Evolutionary conservation across 2,329 filamentous ascomycete genomes (phyloP).

Genomic region (Fusarium duplospermum): DNA sequence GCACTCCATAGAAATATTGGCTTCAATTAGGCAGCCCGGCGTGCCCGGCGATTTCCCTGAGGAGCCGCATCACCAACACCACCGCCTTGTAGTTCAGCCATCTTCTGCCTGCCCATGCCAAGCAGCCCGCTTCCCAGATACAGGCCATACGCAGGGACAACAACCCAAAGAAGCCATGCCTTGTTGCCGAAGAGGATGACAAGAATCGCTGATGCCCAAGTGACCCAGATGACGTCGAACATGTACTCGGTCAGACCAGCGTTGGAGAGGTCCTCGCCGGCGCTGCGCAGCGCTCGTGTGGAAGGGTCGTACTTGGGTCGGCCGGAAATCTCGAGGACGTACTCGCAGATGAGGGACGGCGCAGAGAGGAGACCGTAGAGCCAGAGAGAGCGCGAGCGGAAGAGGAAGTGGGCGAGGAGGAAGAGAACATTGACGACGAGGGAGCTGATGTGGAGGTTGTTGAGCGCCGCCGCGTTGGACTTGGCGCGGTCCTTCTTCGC

Average conservation of each 20-base stretch:
- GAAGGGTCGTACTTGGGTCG: constrained; percentile 78
- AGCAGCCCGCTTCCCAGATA: constrained; percentile 67
- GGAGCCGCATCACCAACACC: constrained; percentile 50
- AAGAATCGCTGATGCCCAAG: constrained; percentile 80
- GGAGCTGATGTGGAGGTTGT: constrained; percentile 83
- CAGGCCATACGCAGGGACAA: constrained; percentile 66
- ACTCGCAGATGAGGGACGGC: constrained; percentile 83
- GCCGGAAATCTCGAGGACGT: constrained; percentile 85
- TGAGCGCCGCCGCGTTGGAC: constrained; percentile 81
- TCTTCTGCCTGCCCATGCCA: constrained; percentile 63
- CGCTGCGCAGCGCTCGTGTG: constrained; percentile 74
- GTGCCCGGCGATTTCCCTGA: constrained; percentile 64
- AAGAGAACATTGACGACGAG: constrained; percentile 79
- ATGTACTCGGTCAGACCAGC: constrained; percentile 95
- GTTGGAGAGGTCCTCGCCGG: constrained; percentile 89
- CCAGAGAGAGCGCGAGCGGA: constrained; percentile 71
- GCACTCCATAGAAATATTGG: constrained; percentile 9
- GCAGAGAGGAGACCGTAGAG: constrained; percentile 78
- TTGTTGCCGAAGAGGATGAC: constrained; percentile 85
- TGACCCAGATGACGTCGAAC: constrained; percentile 97
- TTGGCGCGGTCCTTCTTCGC: constrained; percentile 77
- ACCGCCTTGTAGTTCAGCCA: constrained; percentile 60
- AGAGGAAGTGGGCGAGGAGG: constrained; percentile 76
- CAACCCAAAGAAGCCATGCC: constrained; percentile 68
- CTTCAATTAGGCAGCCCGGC: constrained; percentile 60